These are phyloP conservation scores for Colletotrichum ledebouriae DNA, from an alignment of 2,329 filamentous ascomycete species.

Conservation along the genomic window DNA sequence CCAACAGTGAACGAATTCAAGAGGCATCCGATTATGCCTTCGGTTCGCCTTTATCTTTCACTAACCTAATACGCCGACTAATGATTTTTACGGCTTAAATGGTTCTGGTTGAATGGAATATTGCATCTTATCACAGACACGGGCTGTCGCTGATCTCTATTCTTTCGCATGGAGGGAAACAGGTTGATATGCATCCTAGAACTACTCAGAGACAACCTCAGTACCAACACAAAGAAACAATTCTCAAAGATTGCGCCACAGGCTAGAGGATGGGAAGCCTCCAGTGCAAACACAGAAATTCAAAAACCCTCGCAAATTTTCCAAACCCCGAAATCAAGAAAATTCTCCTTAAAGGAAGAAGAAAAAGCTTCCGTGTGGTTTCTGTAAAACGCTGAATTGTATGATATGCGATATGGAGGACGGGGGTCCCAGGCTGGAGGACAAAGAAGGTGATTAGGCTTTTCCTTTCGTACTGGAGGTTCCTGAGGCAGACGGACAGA, in stretches of 20 bases:
- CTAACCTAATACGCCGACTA: conserved; percentile 54
- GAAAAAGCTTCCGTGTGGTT: conserved; percentile 29
- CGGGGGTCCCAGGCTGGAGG: neutral
- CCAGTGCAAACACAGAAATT: conserved; percentile 12
- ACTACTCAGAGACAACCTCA: conserved; percentile 33
- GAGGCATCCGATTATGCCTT: conserved; percentile 22
- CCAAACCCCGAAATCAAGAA: conserved; percentile 18
- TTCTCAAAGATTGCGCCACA: conserved; percentile 27
- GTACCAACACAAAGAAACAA: conserved; percentile 25
- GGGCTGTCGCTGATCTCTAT: conserved; percentile 43
- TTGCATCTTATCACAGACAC: conserved; percentile 42
- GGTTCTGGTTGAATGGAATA: conserved; percentile 38
- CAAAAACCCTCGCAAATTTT: neutral
- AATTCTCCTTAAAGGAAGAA: conserved; percentile 17
- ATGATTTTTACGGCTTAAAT: conserved; percentile 51
- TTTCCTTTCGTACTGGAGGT: neutral
- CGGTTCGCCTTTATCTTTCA: conserved; percentile 33
- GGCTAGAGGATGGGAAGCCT: conserved; percentile 16
- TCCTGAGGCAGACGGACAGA: conserved; percentile 16
- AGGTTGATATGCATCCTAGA: conserved; percentile 41
- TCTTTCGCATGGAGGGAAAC: conserved; percentile 27
- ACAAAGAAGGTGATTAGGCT: neutral
- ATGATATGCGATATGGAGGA: conserved; percentile 36
- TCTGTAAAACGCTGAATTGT: conserved; percentile 44
- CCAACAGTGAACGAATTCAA: conserved; percentile 50